Conservation (phyloP, 768 basidiomycete species). For the Termitomyces sp. region DNA sequence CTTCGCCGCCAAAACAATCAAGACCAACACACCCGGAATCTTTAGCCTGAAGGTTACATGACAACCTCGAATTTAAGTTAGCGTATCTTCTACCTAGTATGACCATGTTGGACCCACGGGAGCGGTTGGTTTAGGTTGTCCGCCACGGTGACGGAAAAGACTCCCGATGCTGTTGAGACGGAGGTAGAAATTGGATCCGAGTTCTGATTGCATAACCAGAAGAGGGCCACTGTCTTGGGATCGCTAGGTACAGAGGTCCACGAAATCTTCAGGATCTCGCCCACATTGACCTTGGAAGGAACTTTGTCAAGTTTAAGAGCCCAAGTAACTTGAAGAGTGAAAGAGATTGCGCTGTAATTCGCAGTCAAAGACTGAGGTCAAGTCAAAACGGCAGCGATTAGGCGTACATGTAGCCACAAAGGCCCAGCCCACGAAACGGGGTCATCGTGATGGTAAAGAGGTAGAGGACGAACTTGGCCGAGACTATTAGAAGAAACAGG, state of each 20-base stretch:
- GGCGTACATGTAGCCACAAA: not conserved
- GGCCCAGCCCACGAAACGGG: not conserved
- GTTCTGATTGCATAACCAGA: not conserved
- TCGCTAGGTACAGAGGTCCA: not conserved
- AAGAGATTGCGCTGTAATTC: not conserved
- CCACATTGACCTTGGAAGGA: rapidly evolving
- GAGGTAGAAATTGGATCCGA: rapidly evolving
- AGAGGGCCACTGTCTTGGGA: not conserved
- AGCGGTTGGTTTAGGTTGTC: no score
- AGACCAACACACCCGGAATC: not conserved
- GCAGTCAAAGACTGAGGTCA: not conserved
- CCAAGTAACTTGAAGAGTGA: not conserved
- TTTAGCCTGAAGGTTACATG: not conserved
- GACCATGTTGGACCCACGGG: not conserved
- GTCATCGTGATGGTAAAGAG: not conserved
- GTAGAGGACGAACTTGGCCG: not conserved
- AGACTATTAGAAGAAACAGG: not conserved
- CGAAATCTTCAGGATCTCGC: not conserved
- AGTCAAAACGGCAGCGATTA: not conserved
- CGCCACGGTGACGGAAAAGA: rapidly evolving
- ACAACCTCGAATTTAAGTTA: not conserved
- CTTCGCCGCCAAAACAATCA: not conserved
- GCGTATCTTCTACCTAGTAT: not conserved
- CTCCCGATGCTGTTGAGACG: not conserved
- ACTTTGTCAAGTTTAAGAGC: not conserved